These are phyloP conservation scores for Trichoderma virens DNA, from an alignment of 495 filamentous ascomycete genomes.

Conservation along the genomic window DNA sequence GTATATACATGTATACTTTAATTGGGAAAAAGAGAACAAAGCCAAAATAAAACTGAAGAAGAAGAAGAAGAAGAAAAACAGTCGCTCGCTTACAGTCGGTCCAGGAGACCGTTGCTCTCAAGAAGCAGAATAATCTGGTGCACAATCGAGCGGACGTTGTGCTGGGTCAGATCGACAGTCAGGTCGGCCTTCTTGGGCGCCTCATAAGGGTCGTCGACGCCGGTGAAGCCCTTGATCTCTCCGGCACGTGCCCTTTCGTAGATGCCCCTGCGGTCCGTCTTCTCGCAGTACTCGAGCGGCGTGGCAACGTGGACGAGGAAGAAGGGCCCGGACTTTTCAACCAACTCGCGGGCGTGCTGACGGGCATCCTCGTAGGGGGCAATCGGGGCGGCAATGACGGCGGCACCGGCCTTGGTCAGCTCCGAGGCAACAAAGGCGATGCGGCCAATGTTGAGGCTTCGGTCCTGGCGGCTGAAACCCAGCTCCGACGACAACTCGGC, in stretches of 20 bases:
- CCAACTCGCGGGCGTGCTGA: conserved; percentile 66
- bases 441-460: conserved; percentile 90
- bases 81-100: conserved; percentile 35
- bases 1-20: background rate
- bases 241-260: conserved; percentile 78
- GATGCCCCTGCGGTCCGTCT: conserved; percentile 88
- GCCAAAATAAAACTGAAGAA: background rate
- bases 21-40: background rate
- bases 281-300: conserved; percentile 83
- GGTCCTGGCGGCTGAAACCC: conserved; percentile 88
- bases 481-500: conserved; percentile 89
- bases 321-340: conserved; percentile 83
- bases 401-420: conserved; percentile 84
- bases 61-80: background rate
- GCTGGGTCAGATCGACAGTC: conserved; percentile 75
- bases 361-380: conserved; percentile 81
- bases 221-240: conserved; percentile 97
- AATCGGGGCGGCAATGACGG: conserved; percentile 96
- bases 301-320: conserved; percentile 94
- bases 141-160: conserved; percentile 82
- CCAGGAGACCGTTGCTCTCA: conserved; percentile 80
- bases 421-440: conserved; percentile 95
- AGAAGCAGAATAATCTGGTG: conserved; percentile 94
- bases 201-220: conserved; percentile 98
- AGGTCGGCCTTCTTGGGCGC: conserved; percentile 72